A percentile compares a stretch with the other conserved stretches of the same genome.
phyloP scores from a whole-genome alignment of 495 filamentous ascomycete genomes.

The Saxispiralis lemnorum region DNA sequence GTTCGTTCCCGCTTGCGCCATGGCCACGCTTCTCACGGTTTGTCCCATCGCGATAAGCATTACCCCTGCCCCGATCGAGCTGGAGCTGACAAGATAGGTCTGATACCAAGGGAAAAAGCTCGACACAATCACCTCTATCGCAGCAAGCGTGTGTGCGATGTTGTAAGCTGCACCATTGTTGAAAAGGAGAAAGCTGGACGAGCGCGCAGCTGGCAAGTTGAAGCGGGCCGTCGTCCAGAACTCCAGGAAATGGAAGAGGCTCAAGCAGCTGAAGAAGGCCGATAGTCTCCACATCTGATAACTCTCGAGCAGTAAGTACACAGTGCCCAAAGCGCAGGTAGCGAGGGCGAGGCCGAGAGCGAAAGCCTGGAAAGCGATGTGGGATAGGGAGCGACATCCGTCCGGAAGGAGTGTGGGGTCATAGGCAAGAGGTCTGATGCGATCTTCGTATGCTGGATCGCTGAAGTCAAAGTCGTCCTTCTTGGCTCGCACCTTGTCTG shows the following conservation, averaged over 20 bases:
- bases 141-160: conserved; percentile 56
- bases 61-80: conserved; percentile 34
- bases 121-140: conserved; percentile 54
- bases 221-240: conserved; percentile 72
- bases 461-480: conserved; percentile 6
- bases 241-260: conserved; percentile 88
- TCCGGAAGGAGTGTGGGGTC: conserved; percentile 16
- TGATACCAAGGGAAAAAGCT: conserved; percentile 18
- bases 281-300: conserved; percentile 61
- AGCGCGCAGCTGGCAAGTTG: conserved; percentile 55
- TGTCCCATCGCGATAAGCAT: conserved; percentile 54
- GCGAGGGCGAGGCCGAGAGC: conserved; percentile 34
- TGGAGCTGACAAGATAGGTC: conserved; percentile 21
- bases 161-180: conserved; percentile 74
- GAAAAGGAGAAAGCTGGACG: conserved; percentile 66
- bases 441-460: not conserved
- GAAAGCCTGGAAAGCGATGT: conserved; percentile 63
- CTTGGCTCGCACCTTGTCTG: conserved; percentile 7
- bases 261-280: conserved; percentile 59
- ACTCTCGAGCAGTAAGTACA: conserved; percentile 24
- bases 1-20: conserved; percentile 74
- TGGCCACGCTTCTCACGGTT: conserved; percentile 52
- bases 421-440: conserved; percentile 5
- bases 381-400: conserved; percentile 40
- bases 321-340: conserved; percentile 27